Evolutionary conservation across 192 early-diverging fungal genomes (phyloP), one percentile per base, ranked within the genome.

Genomic region (Pilaira anomala): DNA sequence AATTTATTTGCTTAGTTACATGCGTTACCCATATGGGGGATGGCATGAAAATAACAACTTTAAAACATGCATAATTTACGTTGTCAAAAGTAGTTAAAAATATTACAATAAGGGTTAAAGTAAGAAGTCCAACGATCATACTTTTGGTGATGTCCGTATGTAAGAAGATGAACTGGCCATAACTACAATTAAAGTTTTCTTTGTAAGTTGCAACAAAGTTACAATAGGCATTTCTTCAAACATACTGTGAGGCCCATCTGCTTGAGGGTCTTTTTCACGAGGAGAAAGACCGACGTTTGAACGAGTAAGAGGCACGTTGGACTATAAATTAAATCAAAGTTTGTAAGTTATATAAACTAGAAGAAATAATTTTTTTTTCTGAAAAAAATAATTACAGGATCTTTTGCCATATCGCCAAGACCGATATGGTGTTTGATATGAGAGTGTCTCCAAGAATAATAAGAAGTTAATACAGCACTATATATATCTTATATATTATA

Each of bases 391-490:
- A 7, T 69, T 63, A 69, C 67, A 77, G 93, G 90, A 74, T 98
- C 95, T 75, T 90, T 90, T 48, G 78, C 80, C 86, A 98, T 84
- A 78, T 93, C 87, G 63, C 84, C 87, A 63, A 87, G 92, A 67
- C 82, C 81, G 60, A 95, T 95, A 83, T 98, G 95, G 80, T 98
- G 95, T 68, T 83, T 85, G 44, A 85, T 89, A 76, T 97, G 95
- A 28, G 88, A 83, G 79, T 86, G 85, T 73, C 88, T 87, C 93
- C 93, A 97, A 19, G 95, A 89, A 77, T 87, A 90, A 79, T 84
- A 97, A 8, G 95, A 93, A 36, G 96, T 93, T 60, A 98, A 79
- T 16, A 95, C 78, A 55, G 84, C 79, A 30, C 90, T 83, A 84
- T 98, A n/a, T n/a, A n/a, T n/a, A n/a, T n/a, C n/a, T n/a, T n/a